These are phyloP conservation scores for Coelastrella sp. DNA, from an alignment of 139 green algal genomes.

Conservation along the genomic window DNA sequence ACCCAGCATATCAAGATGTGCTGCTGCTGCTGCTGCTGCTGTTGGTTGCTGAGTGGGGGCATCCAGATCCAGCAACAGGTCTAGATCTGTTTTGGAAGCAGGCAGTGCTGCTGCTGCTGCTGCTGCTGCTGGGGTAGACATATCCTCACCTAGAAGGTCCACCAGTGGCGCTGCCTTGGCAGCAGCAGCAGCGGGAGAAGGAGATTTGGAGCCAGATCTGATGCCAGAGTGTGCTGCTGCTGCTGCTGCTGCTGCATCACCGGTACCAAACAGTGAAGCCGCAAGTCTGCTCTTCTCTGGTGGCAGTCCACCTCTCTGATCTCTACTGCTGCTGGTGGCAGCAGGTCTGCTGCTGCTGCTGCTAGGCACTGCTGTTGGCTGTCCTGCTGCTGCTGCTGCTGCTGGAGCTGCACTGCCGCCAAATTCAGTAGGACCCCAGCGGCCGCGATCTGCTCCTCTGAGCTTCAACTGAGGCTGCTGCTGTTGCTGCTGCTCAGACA, in stretches of 20 bases:
- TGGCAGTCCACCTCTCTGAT: neutral
- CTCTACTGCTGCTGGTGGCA: conserved; percentile 27
- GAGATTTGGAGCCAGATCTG: neutral
- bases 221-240: conserved; percentile 3
- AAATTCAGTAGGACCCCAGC: conserved; percentile 42
- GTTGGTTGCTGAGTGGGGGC: neutral
- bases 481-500: conserved; percentile 31
- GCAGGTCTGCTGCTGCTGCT: neutral
- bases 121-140: neutral
- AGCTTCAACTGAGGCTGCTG: conserved; percentile 39
- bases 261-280: conserved; percentile 63
- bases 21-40: conserved; percentile 20
- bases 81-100: conserved; percentile 5
- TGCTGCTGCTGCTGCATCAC: conserved; percentile 44
- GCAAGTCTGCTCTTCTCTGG: conserved; percentile 49
- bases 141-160: conserved; percentile 37
- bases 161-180: neutral
- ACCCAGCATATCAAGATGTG: conserved; percentile 9
- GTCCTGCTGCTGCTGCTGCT: conserved; percentile 5
- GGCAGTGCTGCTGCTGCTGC: conserved; percentile 25
- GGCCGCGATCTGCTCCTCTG: conserved; percentile 10
- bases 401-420: neutral
- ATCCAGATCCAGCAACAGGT: conserved; percentile 57
- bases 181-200: neutral
- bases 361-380: neutral